These are phyloP conservation scores for Whalleya microplaca DNA, from an alignment of 2,329 filamentous ascomycete species.

Conservation along the genomic window DNA sequence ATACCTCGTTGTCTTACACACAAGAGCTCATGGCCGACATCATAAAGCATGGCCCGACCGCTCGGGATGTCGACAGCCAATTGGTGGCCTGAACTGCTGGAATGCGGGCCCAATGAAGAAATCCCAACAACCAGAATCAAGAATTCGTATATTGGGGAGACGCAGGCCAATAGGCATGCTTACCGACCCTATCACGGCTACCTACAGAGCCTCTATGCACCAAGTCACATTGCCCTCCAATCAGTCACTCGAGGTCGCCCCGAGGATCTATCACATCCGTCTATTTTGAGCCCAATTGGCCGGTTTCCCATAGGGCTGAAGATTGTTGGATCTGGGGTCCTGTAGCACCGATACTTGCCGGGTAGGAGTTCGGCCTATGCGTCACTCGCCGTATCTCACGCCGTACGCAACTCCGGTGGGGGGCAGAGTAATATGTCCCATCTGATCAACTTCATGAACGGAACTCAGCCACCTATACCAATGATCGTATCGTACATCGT, in stretches of 20 bases:
- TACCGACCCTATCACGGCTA: background rate
- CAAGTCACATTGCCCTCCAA: background rate
- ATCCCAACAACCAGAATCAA: background rate
- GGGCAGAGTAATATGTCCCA: background rate
- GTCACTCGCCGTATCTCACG: no score
- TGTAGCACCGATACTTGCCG: background rate
- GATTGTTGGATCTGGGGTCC: background rate
- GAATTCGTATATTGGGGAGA: background rate
- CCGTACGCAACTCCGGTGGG: background rate
- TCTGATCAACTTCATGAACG: background rate
- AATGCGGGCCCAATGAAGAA: background rate
- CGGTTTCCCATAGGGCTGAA: background rate
- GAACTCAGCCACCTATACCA: background rate
- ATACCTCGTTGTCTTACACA: background rate
- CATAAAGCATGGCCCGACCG: background rate
- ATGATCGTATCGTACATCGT: background rate
- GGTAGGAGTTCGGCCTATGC: background rate
- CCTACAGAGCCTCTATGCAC: background rate
- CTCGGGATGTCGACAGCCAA: background rate
- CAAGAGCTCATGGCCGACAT: background rate
- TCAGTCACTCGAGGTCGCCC: background rate
- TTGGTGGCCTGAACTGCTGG: background rate
- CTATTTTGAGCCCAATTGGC: background rate
- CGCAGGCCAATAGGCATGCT: background rate
- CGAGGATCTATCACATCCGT: background rate